phyloP scores from a whole-genome alignment of 192 early-diverging fungal species.

The Coemansia sp. region DNA sequence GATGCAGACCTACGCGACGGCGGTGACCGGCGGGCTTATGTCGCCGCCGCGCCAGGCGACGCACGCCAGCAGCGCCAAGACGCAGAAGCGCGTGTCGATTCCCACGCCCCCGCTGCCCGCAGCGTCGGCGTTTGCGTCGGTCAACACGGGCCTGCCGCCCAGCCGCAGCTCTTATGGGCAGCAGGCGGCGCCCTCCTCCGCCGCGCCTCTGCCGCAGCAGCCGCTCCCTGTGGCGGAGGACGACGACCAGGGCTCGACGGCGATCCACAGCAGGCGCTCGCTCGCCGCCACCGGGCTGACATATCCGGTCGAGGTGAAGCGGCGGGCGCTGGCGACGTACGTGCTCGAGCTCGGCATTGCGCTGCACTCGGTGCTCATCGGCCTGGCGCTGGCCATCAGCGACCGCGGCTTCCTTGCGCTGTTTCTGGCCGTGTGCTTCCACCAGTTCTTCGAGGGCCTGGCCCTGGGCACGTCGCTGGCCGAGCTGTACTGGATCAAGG shows the following conservation, averaged over 20 bases:
- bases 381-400: constrained; percentile 60
- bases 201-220: too few relatives aligned
- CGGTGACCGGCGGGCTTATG: background rate
- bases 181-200: too few relatives aligned
- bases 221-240: background rate
- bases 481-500: constrained; percentile 58
- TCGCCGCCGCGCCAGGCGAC: constrained; percentile 17
- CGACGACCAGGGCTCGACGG: constrained; percentile 27
- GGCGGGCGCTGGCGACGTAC: constrained; percentile 60
- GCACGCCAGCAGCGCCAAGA: constrained; percentile 9
- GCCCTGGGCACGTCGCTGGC: constrained; percentile 73
- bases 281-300: background rate
- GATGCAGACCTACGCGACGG: background rate
- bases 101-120: constrained; percentile 25
- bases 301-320: constrained; percentile 22
- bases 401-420: constrained; percentile 59
- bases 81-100: constrained; percentile 43
- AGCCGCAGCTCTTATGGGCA: background rate
- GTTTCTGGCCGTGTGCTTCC: constrained; percentile 67
- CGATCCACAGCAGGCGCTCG: constrained; percentile 14
- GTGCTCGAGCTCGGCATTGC: constrained; percentile 76
- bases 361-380: constrained; percentile 75
- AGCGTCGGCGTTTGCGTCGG: constrained; percentile 16
- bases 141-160: constrained; percentile 5
- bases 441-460: constrained; percentile 78